Evolutionary conservation across 371 early-diverging fungal species (phyloP), one percentile per base, ranked within the genome.

Genomic region (Dichotomocladium elegans): DNA sequence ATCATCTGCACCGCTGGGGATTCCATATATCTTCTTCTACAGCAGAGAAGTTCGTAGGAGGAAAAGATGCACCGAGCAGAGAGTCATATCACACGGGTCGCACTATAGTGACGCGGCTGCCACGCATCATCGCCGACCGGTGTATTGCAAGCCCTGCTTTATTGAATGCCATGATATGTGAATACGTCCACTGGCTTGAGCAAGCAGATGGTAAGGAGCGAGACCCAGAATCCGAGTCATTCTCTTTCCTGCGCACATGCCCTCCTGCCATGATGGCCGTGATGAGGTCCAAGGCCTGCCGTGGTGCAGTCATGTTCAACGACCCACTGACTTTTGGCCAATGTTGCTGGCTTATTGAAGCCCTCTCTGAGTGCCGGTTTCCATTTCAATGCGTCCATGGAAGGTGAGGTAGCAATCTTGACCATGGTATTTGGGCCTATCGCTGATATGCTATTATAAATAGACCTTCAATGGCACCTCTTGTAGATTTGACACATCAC

Each of bases 221-320:
- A 3, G 41, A 51, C 25, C 51, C 26, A 17, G 51, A 51, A 41
- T n/a, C 19, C 15, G 33, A 40, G 3, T 51, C 51, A 3, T 44
- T 34, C 45, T 22, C 35, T 7, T 53, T 34, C 21, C 24, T 62
- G 17, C 64, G 63, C 15, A 63, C 65, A 26, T 86, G 86, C 57
- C 89, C 91, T 1, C 74, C 69, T 22, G 83, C 80, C 7, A 80
- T 91, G 11, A 40, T 86, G 55, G 79, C 85, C 15, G 77, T 88
- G 24, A 51, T 90, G 21, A 83, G 88, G 51, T 88, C 89, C 2
- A 87, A 82, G 59, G 89, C 92, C 5, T 91, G 92, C 59, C 64
- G 88, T 48, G 69, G 87, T 30, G 90, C 92, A 2, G 85, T 92
- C 28, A 90, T 83, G 88, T 90, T 90, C 59, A 90, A 90, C 41